Evolutionary conservation across 495 filamentous ascomycete species (phyloP).

Genomic region (Jackrogersella multiformis): DNA sequence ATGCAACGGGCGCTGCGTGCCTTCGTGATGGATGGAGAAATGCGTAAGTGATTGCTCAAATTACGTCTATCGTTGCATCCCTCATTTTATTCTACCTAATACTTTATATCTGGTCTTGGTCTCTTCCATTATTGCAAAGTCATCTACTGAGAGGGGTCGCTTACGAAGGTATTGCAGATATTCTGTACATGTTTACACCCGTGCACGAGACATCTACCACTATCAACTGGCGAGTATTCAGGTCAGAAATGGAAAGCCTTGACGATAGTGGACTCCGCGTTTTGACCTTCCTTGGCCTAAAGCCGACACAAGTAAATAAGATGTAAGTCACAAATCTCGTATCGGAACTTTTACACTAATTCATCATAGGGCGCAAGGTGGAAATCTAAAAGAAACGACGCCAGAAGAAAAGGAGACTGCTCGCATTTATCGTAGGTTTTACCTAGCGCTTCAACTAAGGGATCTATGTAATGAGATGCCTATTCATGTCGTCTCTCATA

Average conservation of each 20-base stretch:
- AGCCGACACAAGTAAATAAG: constrained; percentile 73
- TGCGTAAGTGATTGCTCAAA: constrained; percentile 56
- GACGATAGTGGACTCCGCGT: constrained; percentile 78
- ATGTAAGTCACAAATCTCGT: constrained; percentile 62
- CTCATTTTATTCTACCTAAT: too few relatives aligned
- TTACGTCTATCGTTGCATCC: not conserved
- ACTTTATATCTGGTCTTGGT: not conserved
- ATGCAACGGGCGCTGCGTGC: constrained; percentile 71
- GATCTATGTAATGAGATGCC: constrained; percentile 84
- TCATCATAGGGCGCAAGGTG: constrained; percentile 71
- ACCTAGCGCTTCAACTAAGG: constrained; percentile 80
- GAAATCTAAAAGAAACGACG: constrained; percentile 70
- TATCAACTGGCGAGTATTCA: constrained; percentile 79
- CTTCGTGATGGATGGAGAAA: constrained; percentile 86
- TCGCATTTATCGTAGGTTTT: constrained; percentile 79
- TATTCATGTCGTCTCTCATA: constrained; percentile 71
- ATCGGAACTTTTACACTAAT: constrained; percentile 42
- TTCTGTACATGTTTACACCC: constrained; percentile 84
- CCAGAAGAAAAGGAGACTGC: constrained; percentile 66
- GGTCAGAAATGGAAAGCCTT: constrained; percentile 72
- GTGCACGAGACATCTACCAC: constrained; percentile 63
- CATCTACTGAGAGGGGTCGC: not conserved
- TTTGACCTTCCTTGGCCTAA: constrained; percentile 73
- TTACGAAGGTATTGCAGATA: constrained; percentile 49
- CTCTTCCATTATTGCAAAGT: not conserved